phyloP scores from a whole-genome alignment of 2,329 filamentous ascomycete genomes.

The Xylaria sp. region DNA sequence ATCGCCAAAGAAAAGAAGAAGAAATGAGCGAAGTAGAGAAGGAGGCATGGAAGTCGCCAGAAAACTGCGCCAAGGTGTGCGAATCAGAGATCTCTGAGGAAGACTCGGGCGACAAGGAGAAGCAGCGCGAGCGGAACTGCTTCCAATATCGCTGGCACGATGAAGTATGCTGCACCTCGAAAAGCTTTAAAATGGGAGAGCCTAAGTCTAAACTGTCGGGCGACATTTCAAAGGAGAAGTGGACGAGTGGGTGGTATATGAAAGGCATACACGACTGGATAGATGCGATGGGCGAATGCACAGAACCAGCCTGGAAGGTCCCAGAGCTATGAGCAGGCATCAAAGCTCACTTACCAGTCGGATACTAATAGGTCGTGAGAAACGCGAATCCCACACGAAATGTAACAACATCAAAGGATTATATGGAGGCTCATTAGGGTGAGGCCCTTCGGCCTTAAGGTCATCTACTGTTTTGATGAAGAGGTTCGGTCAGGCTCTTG shows the following conservation, averaged over 20 bases:
- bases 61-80: conserved; percentile 63
- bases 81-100: conserved; percentile 53
- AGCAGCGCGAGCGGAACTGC: conserved; percentile 52
- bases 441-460: not conserved
- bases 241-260: conserved; percentile 59
- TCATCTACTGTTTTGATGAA: conserved; percentile 21
- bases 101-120: conserved; percentile 45
- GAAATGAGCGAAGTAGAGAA: conserved; percentile 57
- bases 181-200: conserved; percentile 58
- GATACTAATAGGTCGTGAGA: not conserved
- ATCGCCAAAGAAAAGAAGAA: conserved; percentile 53
- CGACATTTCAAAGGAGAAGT: conserved; percentile 49
- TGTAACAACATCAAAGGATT: conserved; percentile 19
- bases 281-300: conserved; percentile 57
- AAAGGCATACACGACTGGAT: conserved; percentile 62
- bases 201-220: conserved; percentile 51
- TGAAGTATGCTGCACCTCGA: conserved; percentile 57
- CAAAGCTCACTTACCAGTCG: conserved; percentile 7
- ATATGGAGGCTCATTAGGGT: not conserved
- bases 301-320: conserved; percentile 54
- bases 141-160: conserved; percentile 61
- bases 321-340: conserved; percentile 46
- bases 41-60: conserved; percentile 57
- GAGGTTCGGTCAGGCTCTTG: conserved; percentile 26
- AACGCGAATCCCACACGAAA: not conserved